Percentiles rank a stretch among this genome's conserved stretches.
These are phyloP conservation scores for Leccinum subatratum DNA, from an alignment of 1,284 basidiomycete genomes.

Conservation along the genomic window DNA sequence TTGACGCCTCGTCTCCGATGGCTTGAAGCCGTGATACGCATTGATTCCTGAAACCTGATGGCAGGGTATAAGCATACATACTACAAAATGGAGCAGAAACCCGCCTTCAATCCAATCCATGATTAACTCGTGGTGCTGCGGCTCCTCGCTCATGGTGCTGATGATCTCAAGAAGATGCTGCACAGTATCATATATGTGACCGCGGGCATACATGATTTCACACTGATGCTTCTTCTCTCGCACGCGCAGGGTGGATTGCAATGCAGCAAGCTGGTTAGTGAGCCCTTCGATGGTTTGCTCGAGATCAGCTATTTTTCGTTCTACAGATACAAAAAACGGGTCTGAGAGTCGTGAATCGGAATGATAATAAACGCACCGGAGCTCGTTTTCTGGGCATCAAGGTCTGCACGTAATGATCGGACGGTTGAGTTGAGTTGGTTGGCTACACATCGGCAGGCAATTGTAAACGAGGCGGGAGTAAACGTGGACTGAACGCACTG, in stretches of 20 bases:
- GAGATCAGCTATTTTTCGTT: background rate
- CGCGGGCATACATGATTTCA: too few species aligned
- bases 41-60: background rate
- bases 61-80: background rate
- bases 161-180: background rate
- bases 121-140: background rate
- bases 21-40: background rate
- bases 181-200: background rate
- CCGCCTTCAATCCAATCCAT: background rate
- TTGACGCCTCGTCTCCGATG: background rate
- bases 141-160: background rate
- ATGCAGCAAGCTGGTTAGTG: too few species aligned
- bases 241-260: background rate
- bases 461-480: background rate
- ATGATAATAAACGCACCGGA: background rate
- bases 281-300: too few species aligned
- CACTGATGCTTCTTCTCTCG: too few species aligned
- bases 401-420: background rate
- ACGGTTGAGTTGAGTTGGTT: background rate
- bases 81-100: background rate
- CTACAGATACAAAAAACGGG: background rate
- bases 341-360: background rate
- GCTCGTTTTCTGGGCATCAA: background rate
- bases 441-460: background rate
- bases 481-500: background rate